A percentile compares a stretch with the other conserved stretches of the same genome.
These are phyloP conservation scores for Berkeleyomyces rouxiae DNA, from an alignment of 2,329 filamentous ascomycete genomes.

Conservation along the genomic window DNA sequence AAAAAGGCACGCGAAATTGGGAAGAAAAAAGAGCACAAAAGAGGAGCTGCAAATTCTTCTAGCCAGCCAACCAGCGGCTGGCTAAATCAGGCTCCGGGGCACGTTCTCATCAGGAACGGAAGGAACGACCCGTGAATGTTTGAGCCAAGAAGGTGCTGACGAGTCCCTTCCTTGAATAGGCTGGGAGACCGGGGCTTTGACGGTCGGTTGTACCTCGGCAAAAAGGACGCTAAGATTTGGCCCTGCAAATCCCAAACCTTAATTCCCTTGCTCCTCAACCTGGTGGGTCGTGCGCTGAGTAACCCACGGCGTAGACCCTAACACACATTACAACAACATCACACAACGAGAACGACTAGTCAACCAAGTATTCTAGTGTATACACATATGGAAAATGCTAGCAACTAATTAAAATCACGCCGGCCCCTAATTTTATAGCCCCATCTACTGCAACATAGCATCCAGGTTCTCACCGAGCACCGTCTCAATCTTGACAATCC, in stretches of 20 bases:
- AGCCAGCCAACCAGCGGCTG: not conserved
- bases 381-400: not conserved
- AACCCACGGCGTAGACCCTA: not conserved
- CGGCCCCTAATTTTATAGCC: not conserved
- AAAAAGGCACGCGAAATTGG: not conserved
- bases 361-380: not conserved
- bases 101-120: not conserved
- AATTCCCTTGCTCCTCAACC: not conserved
- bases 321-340: not conserved
- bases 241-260: not conserved
- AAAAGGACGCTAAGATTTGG: not conserved
- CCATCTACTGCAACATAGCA: conserved; percentile 63
- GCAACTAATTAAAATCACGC: too few species aligned
- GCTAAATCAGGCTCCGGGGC: not conserved
- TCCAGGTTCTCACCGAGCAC: conserved; percentile 82
- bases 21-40: not conserved
- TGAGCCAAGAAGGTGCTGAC: not conserved
- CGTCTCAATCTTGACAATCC: conserved; percentile 81
- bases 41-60: not conserved
- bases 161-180: not conserved
- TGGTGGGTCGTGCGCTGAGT: too few species aligned
- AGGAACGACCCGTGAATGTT: not conserved
- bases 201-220: not conserved
- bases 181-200: not conserved
- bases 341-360: too few species aligned